These are phyloP conservation scores for Paraphoma chrysanthemicola DNA, from an alignment of 2,329 filamentous ascomycete species.

Conservation along the genomic window DNA sequence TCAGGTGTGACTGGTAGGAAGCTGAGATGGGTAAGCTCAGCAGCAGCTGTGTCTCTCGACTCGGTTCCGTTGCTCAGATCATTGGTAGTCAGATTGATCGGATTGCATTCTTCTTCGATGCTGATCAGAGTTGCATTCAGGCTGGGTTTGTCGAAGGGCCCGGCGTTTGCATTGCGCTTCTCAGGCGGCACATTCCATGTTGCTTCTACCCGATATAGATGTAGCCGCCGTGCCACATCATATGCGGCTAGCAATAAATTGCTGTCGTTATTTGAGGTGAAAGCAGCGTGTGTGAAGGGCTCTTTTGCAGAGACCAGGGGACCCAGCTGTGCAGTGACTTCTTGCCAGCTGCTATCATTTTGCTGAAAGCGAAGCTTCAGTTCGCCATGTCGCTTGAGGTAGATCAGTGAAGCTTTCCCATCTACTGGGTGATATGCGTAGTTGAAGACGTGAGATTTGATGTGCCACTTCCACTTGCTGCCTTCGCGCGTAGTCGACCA, in stretches of 20 bases:
- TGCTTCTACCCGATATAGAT: conserved; percentile 75
- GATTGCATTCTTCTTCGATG: conserved; percentile 41
- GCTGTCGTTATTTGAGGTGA: conserved; percentile 68
- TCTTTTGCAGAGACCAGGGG: conserved; percentile 69
- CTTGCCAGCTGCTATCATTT: conserved; percentile 73
- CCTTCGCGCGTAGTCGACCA: conserved; percentile 50
- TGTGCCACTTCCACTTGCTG: conserved; percentile 72
- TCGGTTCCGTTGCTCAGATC: conserved; percentile 31
- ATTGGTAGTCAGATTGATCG: conserved; percentile 27
- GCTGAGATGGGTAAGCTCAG: conserved; percentile 72
- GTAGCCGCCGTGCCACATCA: conserved; percentile 74
- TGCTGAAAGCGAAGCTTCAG: conserved; percentile 82
- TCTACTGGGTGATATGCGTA: conserved; percentile 77
- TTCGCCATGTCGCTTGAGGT: conserved; percentile 75
- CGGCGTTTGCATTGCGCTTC: conserved; percentile 60
- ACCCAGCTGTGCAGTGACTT: conserved; percentile 76
- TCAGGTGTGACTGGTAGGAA: conserved; percentile 73
- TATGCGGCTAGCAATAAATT: conserved; percentile 71
- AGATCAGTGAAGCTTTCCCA: conserved; percentile 76
- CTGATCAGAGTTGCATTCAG: conserved; percentile 38
- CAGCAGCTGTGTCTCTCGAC: conserved; percentile 36
- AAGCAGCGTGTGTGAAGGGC: conserved; percentile 49
- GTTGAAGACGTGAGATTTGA: conserved; percentile 68
- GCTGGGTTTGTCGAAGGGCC: conserved; percentile 46
- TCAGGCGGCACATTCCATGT: conserved; percentile 71